Conservation (phyloP, 1,139 yeast species). For the Hyphopichia khmerensis region DNA sequence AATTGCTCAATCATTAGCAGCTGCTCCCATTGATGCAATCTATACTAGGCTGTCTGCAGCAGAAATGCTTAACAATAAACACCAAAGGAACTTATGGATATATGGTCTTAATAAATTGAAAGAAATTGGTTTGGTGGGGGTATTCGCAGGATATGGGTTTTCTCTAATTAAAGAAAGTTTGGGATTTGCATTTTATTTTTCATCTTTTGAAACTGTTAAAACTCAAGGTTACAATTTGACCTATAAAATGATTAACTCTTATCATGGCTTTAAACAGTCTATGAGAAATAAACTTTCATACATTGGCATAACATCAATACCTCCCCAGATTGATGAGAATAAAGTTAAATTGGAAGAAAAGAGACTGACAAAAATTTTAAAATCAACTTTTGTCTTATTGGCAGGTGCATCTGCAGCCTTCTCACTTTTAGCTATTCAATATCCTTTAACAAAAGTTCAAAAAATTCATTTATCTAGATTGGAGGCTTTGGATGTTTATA, state of each 20-base stretch:
- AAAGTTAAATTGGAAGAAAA: constrained; percentile 33
- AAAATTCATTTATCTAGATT: constrained; percentile 74
- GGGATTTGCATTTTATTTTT: constrained; percentile 85
- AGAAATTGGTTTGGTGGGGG: constrained; percentile 79
- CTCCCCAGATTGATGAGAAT: constrained; percentile 28
- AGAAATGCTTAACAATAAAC: constrained; percentile 67
- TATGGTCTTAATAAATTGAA: constrained; percentile 68
- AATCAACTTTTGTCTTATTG: constrained; percentile 70
- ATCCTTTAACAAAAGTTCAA: constrained; percentile 79
- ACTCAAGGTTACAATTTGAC: constrained; percentile 61
- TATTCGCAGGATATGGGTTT: constrained; percentile 83
- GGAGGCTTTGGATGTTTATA: constrained; percentile 74
- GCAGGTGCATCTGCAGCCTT: constrained; percentile 91
- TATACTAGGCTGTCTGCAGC: constrained; percentile 77
- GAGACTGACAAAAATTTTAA: constrained; percentile 50
- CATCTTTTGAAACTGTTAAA: constrained; percentile 81
- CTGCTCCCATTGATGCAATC: constrained; percentile 92
- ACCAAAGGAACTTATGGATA: constrained; percentile 65
- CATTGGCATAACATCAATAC: constrained; percentile 3
- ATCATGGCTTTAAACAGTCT: constrained; percentile 34
- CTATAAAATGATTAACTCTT: constrained; percentile 59
- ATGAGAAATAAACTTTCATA: constrained; percentile 20
- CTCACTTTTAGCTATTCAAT: constrained; percentile 73
- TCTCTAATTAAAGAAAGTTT: constrained; percentile 77
- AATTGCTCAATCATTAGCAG: constrained; percentile 80